Base-by-base conservation (phyloP, 805 yeast species). In the Jamesozyma rosinii region DNA sequence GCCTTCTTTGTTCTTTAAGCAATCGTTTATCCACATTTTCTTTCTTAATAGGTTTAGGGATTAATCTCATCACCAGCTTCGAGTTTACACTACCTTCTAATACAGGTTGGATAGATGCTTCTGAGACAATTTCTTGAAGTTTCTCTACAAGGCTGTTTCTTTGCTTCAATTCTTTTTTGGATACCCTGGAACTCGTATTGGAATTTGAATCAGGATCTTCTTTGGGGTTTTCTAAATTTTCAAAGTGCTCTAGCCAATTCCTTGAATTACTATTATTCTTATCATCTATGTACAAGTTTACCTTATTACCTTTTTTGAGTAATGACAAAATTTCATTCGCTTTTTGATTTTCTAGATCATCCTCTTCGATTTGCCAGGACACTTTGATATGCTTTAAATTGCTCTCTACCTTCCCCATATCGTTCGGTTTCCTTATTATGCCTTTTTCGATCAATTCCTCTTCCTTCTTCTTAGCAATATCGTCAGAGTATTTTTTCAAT, bases 361-460 rank as follows among this genome's bases (percentile, higher is more conserved):
- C 69, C 29, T 63, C 57, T n/a, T 72, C 70, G 18, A 77, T 77
- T 38, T 72, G 70, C 83, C 83, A 78, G 10, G 77, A 69, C 3
- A 78, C 56, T 35, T 70, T 70, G 29, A 78, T 59, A 27, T 69
- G 60, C 49, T 77, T 77, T n/a, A 67, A 47, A 27, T 68, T 66
- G 0, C 50, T 45, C 14, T 61, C 66, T 2, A 36, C 42, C 31
- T 49, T 56, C 9, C 48, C 49, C 6, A 49, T 24, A 9, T 50
- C 54, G 18, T 34, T 20, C 10, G 41, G 33, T 37, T 44, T 45
- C 31, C 46, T 54, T 10, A 46, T 39, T 3, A 49, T 36, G 3
- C 63, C 63, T 45, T 50, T 27, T 11, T 43, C 47, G 3, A 44
- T 42, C 20, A 62, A 42, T 35, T 62, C 63, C 41, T 50, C 38